These are phyloP conservation scores for Colletotrichum aenigma DNA, from an alignment of 2,329 filamentous ascomycete species.

Conservation along the genomic window DNA sequence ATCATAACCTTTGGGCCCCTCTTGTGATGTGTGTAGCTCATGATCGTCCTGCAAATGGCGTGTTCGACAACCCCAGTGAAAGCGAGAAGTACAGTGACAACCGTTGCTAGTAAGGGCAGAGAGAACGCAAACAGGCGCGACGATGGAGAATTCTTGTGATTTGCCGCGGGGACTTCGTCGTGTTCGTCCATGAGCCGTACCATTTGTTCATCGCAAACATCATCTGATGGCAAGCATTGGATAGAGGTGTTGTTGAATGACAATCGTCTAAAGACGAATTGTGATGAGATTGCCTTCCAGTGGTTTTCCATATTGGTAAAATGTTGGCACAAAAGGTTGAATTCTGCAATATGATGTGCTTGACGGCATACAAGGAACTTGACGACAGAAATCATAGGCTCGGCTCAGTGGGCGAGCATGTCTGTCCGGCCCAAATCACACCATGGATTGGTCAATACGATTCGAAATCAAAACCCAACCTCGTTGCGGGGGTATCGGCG, in stretches of 20 bases:
- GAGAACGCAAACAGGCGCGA: background rate
- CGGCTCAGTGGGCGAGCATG: background rate
- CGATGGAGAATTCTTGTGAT: background rate
- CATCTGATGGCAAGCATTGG: background rate
- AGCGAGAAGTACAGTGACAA: background rate
- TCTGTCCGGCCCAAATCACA: background rate
- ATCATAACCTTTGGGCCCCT: background rate
- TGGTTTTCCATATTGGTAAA: background rate
- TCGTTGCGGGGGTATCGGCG: background rate
- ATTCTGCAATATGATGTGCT: background rate
- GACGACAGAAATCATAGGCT: background rate
- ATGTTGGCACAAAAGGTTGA: background rate
- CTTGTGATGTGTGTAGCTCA: background rate
- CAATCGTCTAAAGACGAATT: background rate
- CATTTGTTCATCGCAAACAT: background rate
- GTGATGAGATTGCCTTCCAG: background rate
- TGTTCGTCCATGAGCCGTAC: background rate
- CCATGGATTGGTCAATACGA: background rate
- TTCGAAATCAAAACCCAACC: background rate
- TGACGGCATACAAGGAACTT: background rate
- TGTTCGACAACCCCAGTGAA: background rate
- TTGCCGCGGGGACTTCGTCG: background rate
- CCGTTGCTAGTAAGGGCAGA: background rate
- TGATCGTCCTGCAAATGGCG: background rate
- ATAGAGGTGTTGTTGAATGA: background rate